Evolutionary conservation across 1,284 basidiomycete genomes (phyloP).

Genomic region (Heliocybe sulcata): DNA sequence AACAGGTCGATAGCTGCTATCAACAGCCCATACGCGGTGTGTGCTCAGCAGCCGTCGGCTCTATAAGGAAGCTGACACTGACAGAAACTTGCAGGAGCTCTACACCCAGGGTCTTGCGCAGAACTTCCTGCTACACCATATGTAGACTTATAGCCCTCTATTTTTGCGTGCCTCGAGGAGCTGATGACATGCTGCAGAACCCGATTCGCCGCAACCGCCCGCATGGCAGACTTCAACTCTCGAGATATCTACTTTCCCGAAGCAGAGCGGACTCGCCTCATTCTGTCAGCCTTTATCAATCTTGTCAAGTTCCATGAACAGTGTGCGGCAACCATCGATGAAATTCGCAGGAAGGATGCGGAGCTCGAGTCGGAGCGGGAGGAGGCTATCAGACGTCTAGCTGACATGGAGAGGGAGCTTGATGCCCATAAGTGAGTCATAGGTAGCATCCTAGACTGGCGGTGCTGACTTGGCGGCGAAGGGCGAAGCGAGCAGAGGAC

Average conservation of each 20-base stretch:
- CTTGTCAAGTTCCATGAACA: conserved; percentile 86
- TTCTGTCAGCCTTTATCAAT: conserved; percentile 87
- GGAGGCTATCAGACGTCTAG: conserved; percentile 41
- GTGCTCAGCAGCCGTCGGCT: conserved; percentile 14
- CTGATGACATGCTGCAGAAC: conserved; percentile 30
- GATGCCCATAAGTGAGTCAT: conserved; percentile 55
- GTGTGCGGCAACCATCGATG: conserved; percentile 50
- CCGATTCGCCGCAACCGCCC: conserved; percentile 66
- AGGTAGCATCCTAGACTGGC: neutral
- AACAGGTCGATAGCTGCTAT: conserved; percentile 46
- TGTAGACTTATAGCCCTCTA: conserved; percentile 32
- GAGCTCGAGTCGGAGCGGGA: conserved; percentile 49
- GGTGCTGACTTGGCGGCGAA: conserved; percentile 17
- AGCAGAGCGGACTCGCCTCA: conserved; percentile 57
- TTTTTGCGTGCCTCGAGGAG: conserved; percentile 3
- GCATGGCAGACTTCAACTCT: conserved; percentile 70
- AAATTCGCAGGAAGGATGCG: conserved; percentile 54
- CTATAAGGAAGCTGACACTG: conserved; percentile 6
- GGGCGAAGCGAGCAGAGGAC: conserved; percentile 62
- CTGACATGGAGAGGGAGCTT: conserved; percentile 47
- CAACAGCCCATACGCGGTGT: conserved; percentile 46
- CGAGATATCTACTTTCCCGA: conserved; percentile 72
- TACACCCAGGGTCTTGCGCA: conserved; percentile 49
- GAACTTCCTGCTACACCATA: conserved; percentile 60
- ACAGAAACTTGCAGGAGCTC: conserved; percentile 41